phyloP scores from a whole-genome alignment of 2,329 filamentous ascomycete genomes.

The Venturia aucupariae region DNA sequence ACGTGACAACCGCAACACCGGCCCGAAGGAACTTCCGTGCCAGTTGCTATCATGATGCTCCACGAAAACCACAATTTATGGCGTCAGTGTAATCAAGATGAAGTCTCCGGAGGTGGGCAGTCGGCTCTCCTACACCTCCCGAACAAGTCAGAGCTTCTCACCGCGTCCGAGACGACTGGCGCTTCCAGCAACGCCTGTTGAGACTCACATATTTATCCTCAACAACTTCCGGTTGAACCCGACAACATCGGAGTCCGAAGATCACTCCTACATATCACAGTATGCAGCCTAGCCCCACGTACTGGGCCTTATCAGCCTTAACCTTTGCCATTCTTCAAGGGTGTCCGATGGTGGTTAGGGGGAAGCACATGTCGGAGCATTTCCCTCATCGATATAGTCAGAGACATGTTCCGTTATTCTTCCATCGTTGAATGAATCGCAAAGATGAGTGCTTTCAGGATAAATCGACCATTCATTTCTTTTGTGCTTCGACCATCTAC shows the following conservation, averaged over 20 bases:
- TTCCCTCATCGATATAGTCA: neutral
- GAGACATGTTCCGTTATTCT: too few relatives aligned
- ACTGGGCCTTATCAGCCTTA: constrained; percentile 5
- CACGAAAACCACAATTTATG: neutral
- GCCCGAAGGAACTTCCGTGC: neutral
- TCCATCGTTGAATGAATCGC: neutral
- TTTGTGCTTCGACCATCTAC: constrained; percentile 3
- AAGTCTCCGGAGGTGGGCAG: constrained; percentile 17
- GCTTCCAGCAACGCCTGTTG: neutral
- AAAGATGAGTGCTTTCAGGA: neutral
- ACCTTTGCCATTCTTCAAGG: neutral
- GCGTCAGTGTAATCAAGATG: constrained; percentile 7
- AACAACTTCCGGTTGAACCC: constrained; percentile 8
- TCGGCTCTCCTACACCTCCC: constrained; percentile 22
- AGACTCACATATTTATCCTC: neutral
- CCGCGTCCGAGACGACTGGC: neutral
- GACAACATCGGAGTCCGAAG: neutral
- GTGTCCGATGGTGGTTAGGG: neutral
- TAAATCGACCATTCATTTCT: neutral
- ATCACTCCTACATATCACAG: neutral
- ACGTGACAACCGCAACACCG: neutral
- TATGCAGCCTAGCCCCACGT: neutral
- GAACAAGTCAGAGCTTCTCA: constrained; percentile 26
- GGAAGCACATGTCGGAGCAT: neutral
- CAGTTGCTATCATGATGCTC: neutral